Evolutionary conservation across 805 yeast genomes (phyloP), one percentile per base, ranked within the genome.

Genomic region (Kodamaea fukazawae): DNA sequence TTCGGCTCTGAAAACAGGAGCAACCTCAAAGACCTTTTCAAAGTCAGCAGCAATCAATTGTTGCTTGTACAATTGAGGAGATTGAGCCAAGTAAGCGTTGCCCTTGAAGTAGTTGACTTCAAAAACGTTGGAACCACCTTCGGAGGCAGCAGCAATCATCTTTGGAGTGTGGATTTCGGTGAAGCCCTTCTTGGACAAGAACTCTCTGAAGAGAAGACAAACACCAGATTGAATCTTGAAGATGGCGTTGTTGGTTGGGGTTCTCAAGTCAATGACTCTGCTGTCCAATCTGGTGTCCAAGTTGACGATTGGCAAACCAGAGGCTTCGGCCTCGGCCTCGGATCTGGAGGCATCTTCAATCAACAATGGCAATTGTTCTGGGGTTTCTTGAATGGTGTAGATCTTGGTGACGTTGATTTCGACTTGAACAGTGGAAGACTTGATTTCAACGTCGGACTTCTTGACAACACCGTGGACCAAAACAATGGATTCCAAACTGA

Each of bases 1-100:
- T 68, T 93, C 99, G 42, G 99, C 99, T 70, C 99, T 81, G 79
- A 93, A 93, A 32, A 93, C 98, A 27, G 99, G 98, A 2, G 93
- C 98, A 57, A 93, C 77, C 72, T 93, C 99, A 61, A 80, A 93
- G 35, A 93, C 99, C 57, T 79, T 81, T 73, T 93, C 99, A 56
- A 91, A 93, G 71, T 93, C 99, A 44, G 96, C 95, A 34, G 97
- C 96, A 68, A 93, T 93, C 64, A 91, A 79, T 76, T 91, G 96
- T 73, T 93, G 98, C 74, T 93, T 93, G 75, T 93, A 87, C 52
- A 93, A 78, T 74, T 93, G 99, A 36, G 99, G 99, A 29, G 96
- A 87, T 73, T 93, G 99, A 12, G 99, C 99, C 61, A 93, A 71
- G 65, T 77, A 93, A 5, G 98, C 98, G 46, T 83, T 81, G 47